Evolutionary conservation across 2,329 filamentous ascomycete genomes (phyloP).

Genomic region (Talaromyces sp.): DNA sequence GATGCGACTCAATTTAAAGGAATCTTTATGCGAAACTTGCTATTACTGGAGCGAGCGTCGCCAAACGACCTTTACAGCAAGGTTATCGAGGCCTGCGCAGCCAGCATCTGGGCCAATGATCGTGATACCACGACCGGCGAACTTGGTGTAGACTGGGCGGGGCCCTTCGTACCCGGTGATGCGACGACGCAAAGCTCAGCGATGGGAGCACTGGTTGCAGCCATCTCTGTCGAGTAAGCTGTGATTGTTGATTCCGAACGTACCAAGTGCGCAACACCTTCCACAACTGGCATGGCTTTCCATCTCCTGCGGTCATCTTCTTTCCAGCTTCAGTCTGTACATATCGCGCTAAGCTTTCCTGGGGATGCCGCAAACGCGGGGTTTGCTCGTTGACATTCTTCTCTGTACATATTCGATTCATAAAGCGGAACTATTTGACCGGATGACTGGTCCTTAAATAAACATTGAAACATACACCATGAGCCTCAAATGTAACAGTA

Average conservation of each 20-base stretch:
- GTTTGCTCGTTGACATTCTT: not conserved
- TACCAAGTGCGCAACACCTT: not conserved
- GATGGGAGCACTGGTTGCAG: conserved; percentile 64
- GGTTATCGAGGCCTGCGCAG: conserved; percentile 60
- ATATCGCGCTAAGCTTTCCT: not conserved
- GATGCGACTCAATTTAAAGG: conserved; percentile 67
- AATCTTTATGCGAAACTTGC: conserved; percentile 63
- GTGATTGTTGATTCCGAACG: not conserved
- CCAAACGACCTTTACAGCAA: conserved; percentile 49
- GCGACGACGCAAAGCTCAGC: conserved; percentile 63
- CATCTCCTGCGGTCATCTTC: not conserved
- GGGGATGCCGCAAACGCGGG: not conserved
- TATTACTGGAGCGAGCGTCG: conserved; percentile 52
- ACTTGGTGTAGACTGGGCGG: conserved; percentile 63
- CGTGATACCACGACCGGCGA: conserved; percentile 46
- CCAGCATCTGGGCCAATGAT: conserved; percentile 62
- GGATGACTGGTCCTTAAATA: not conserved
- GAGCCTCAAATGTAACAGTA: not conserved
- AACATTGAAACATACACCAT: not conserved
- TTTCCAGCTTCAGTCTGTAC: not conserved
- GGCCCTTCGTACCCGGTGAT: conserved; percentile 53
- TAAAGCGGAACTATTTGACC: not conserved
- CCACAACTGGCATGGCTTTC: not conserved
- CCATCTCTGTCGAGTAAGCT: conserved; percentile 29
- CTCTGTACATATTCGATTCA: not conserved